Evolutionary conservation across 2,329 filamentous ascomycete species (phyloP).

Genomic region (Ophiocordyceps robertsii): DNA sequence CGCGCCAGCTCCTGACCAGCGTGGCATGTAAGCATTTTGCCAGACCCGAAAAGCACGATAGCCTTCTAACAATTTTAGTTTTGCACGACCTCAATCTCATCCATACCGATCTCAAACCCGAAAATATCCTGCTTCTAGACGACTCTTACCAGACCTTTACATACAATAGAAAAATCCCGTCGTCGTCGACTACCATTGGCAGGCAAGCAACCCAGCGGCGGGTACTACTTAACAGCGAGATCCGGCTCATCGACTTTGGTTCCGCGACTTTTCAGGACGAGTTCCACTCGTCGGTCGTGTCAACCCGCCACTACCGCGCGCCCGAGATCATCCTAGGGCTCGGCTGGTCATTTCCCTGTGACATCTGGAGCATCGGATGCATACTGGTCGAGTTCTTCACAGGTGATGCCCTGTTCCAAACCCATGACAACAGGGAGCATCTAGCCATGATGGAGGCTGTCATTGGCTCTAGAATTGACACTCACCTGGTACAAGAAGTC

Average conservation of each 20-base stretch:
- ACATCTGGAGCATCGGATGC: slow-evolving; percentile 63
- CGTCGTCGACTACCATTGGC: slow-evolving; percentile 45
- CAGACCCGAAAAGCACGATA: neutral
- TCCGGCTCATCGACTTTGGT: slow-evolving; percentile 57
- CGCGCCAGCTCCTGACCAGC: slow-evolving; percentile 90
- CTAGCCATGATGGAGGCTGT: slow-evolving; percentile 66
- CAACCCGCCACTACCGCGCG: slow-evolving; percentile 55
- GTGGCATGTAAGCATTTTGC: slow-evolving; percentile 69
- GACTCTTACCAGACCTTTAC: slow-evolving; percentile 56
- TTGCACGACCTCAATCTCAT: slow-evolving; percentile 95
- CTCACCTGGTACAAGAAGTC: slow-evolving; percentile 35
- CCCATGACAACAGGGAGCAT: slow-evolving; percentile 59
- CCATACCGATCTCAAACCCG: slow-evolving; percentile 68
- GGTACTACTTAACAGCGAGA: slow-evolving; percentile 55
- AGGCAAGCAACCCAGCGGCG: slow-evolving; percentile 50
- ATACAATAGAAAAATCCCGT: slow-evolving; percentile 56
- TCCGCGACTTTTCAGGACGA: slow-evolving; percentile 62
- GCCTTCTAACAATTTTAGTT: slow-evolving; percentile 37
- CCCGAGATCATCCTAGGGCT: slow-evolving; percentile 59
- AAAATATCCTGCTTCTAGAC: slow-evolving; percentile 56
- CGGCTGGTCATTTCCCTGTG: slow-evolving; percentile 59
- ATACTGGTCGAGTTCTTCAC: slow-evolving; percentile 62
- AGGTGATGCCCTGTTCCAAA: slow-evolving; percentile 58
- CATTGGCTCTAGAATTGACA: slow-evolving; percentile 44
- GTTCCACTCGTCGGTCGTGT: slow-evolving; percentile 59